Conservation (phyloP, 2,329 filamentous ascomycete species). For the Aspergillus felis region DNA sequence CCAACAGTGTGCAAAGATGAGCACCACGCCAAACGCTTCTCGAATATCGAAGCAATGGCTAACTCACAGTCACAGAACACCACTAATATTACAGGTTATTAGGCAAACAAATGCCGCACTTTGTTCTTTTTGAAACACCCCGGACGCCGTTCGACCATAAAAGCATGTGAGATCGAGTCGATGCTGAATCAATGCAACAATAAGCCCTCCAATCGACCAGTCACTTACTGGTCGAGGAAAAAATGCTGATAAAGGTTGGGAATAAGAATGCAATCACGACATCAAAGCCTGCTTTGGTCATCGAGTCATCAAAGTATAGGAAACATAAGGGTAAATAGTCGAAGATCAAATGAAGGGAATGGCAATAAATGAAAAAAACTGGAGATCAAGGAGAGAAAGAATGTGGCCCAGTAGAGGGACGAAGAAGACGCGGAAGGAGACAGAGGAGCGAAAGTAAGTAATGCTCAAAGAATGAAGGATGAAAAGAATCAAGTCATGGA, state of each 20-base stretch:
- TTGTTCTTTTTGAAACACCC: conserved; percentile 24
- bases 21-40: not conserved
- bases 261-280: conserved; percentile 22
- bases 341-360: conserved; percentile 4
- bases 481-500: conserved; percentile 22
- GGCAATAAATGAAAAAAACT: conserved; percentile 13
- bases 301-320: conserved; percentile 27
- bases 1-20: not conserved
- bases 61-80: conserved; percentile 1
- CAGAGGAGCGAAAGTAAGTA: conserved; percentile 14
- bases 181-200: conserved; percentile 6
- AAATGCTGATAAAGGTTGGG: conserved; percentile 8
- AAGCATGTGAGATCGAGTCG: conserved; percentile 13
- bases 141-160: conserved; percentile 21
- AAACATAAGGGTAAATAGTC: conserved; percentile 11
- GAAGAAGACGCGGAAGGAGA: not conserved
- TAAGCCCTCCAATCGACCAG: not conserved
- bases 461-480: conserved; percentile 12
- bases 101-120: conserved; percentile 17
- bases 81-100: conserved; percentile 36
- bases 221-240: conserved; percentile 5
- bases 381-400: conserved; percentile 5
- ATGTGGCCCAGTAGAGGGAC: not conserved
- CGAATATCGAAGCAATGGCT: not conserved
- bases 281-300: conserved; percentile 43